Evolutionary conservation across 495 filamentous ascomycete genomes (phyloP).

Genomic region (Lasiosphaeria hispida): DNA sequence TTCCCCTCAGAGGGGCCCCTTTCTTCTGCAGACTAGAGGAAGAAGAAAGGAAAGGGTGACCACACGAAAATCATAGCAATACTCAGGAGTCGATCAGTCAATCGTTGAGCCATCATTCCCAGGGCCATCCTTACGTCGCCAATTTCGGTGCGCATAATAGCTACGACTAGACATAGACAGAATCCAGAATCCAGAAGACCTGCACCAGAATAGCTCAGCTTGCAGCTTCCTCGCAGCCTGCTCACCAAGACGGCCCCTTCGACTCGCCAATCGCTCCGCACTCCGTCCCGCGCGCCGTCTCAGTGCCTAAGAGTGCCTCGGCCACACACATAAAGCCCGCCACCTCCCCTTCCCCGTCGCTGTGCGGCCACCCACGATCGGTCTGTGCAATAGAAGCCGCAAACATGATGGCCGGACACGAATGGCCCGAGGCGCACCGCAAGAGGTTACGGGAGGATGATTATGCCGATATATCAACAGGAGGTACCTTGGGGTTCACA

Average conservation of each 20-base stretch:
- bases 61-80: background rate
- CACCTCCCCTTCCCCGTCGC: background rate
- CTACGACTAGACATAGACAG: too few species aligned
- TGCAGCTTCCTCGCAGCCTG: too few species aligned
- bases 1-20: conserved; percentile 1
- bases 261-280: too few species aligned
- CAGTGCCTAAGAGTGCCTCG: too few species aligned
- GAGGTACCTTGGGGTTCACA: conserved; percentile 39
- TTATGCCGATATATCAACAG: conserved; percentile 21
- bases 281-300: too few species aligned
- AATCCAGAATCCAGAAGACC: too few species aligned
- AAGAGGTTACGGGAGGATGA: conserved; percentile 38
- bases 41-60: background rate
- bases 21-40: conserved; percentile 11
- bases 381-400: background rate
- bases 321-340: too few species aligned
- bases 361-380: background rate
- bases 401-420: conserved; percentile 17
- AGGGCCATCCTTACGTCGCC: background rate
- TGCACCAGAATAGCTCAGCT: too few species aligned
- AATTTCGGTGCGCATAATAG: too few species aligned
- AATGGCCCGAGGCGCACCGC: conserved; percentile 24
- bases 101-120: background rate
- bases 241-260: too few species aligned
- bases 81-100: background rate